Base-by-base conservation (phyloP, 768 basidiomycete species). In the Gymnopilus dilepis region DNA sequence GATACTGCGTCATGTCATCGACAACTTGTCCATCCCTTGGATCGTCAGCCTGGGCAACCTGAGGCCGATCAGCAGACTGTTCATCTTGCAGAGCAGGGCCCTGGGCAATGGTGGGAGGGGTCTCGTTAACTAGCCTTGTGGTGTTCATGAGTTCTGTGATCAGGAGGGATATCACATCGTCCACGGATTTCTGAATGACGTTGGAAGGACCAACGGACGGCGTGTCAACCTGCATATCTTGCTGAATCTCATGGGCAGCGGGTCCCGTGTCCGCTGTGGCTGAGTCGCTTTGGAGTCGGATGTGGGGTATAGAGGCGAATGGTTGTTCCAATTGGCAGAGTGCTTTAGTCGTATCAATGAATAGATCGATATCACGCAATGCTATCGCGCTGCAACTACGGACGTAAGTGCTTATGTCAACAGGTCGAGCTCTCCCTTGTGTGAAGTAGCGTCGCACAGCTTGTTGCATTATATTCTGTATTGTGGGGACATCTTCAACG, bases 361-460 rank as follows among this genome's bases (percentile, higher is more conserved):
- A 99, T 21, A 82, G 74, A 33, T 81, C 76, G 0, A 93, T 84
- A 71, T 97, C 89, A 28, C 97, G 89, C 56, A 96, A 78, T 0
- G 94, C 95, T 69, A 91, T 85, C 24, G 90, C 84, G 65, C 85
- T 89, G 70, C 90, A 89, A 65, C 84, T 86, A 28, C 89, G 88
- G 56, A 96, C 83, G 74, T 89, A 97, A 59, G 82, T 83, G 22
- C 77, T 75, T 33, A 91, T 78, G 64, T 97, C 97, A 22, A 88
- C 82, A 17, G 78, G 64, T 48, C 85, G 86, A 12, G 86, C 82
- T 31, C 93, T 87, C 31, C 91, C 82, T 62, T 90, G 88, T 3
- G 83, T 76, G 68, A 97, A 89, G 77, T 90, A 95, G 2, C 88
- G 84, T 67, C 87, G 90, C 69, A 99, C 83, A 61, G 94, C 90